Evolutionary conservation across 805 yeast species (phyloP).

Genomic region (Babjeviella inositovora): DNA sequence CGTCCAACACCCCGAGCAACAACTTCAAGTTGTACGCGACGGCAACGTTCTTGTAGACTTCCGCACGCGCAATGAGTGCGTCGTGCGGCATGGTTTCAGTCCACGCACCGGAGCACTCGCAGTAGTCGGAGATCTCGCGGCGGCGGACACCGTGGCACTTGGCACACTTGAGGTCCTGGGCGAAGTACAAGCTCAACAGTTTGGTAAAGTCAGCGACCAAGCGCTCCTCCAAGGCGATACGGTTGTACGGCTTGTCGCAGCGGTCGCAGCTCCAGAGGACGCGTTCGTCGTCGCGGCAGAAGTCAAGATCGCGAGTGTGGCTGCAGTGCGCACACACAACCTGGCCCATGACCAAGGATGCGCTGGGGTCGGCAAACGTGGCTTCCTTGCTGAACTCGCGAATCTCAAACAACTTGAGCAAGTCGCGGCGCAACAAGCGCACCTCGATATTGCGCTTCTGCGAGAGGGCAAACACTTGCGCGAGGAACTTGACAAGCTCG

Average conservation of each 20-base stretch:
- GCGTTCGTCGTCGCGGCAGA: slow-evolving; percentile 51
- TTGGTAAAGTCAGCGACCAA: slow-evolving; percentile 50
- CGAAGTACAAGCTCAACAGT: slow-evolving; percentile 39
- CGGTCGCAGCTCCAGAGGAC: slow-evolving; percentile 43
- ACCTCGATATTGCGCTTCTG: slow-evolving; percentile 52
- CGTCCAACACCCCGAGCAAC: slow-evolving; percentile 15
- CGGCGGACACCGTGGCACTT: slow-evolving; percentile 60
- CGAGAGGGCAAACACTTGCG: slow-evolving; percentile 60
- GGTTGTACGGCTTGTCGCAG: slow-evolving; percentile 51
- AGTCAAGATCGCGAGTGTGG: slow-evolving; percentile 58
- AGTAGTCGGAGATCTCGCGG: slow-evolving; percentile 55
- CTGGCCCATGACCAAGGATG: slow-evolving; percentile 47
- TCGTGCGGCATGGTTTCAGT: slow-evolving; percentile 30
- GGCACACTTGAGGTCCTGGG: slow-evolving; percentile 70
- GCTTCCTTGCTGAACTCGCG: slow-evolving; percentile 76
- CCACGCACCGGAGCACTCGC: slow-evolving; percentile 88
- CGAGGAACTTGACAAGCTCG: slow-evolving; percentile 61
- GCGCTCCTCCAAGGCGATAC: slow-evolving; percentile 63
- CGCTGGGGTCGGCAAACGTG: slow-evolving; percentile 57
- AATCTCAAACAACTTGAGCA: slow-evolving; percentile 59
- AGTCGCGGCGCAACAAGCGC: slow-evolving; percentile 56
- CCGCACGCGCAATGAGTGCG: slow-evolving; percentile 25
- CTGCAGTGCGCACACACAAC: slow-evolving; percentile 74
- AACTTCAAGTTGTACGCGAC: slow-evolving; percentile 42
- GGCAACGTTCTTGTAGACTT: slow-evolving; percentile 42